Conservation (phyloP, 169 alveolate species). For the Plasmodium cynomolgi region DNA sequence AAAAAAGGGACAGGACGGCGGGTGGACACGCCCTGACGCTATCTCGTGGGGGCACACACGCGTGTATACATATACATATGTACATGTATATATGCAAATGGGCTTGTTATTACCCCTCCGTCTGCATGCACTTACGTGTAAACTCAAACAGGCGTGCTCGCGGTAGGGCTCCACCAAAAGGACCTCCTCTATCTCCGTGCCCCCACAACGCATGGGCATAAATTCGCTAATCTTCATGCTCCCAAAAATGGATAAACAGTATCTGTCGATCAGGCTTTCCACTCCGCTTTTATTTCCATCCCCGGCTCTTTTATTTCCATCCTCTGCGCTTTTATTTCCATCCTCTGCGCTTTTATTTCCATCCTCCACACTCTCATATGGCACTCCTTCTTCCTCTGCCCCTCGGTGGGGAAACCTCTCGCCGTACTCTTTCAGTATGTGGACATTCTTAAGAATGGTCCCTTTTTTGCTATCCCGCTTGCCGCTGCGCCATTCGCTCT, state of each 20-base stretch:
- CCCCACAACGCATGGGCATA: background rate
- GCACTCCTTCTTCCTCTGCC: background rate
- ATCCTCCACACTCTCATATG: background rate
- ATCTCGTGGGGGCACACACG: background rate
- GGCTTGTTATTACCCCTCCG: background rate
- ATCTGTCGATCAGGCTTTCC: constrained; percentile 14
- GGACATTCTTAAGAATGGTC: constrained; percentile 25
- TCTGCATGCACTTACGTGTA: constrained; percentile 23
- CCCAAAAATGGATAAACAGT: constrained; percentile 15
- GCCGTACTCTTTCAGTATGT: constrained; percentile 14
- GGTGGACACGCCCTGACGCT: background rate
- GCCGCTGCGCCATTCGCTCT: background rate
- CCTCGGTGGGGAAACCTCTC: constrained; percentile 2
- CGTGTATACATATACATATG: background rate
- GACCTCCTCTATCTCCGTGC: background rate
- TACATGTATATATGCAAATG: background rate
- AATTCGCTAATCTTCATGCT: background rate
- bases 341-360: background rate
- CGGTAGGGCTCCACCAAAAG: constrained; percentile 13
- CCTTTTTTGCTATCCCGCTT: constrained; percentile 6
- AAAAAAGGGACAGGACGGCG: background rate
- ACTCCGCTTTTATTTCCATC: background rate
- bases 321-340: background rate
- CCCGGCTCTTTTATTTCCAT: too few relatives aligned
- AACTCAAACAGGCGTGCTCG: constrained; percentile 22